These are phyloP conservation scores for Yarrowia bubula DNA, from an alignment of 805 yeast species.

Conservation along the genomic window DNA sequence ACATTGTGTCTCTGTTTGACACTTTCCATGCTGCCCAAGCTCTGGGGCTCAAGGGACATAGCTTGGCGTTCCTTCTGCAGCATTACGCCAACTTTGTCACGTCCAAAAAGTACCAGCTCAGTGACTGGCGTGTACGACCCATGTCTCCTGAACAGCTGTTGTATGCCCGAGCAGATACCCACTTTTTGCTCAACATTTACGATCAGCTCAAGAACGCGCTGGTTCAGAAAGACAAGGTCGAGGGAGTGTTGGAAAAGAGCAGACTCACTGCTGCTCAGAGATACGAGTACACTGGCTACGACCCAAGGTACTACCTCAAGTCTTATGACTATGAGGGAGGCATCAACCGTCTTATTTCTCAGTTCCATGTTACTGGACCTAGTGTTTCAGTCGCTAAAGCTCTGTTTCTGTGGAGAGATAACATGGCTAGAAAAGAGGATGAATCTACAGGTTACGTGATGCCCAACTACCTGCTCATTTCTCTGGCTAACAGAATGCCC, in stretches of 20 bases:
- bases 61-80: slow-evolving; percentile 82
- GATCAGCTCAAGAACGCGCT: slow-evolving; percentile 68
- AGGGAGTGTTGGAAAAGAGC: slow-evolving; percentile 63
- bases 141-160: slow-evolving; percentile 68
- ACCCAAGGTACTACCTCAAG: slow-evolving; percentile 39
- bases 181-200: slow-evolving; percentile 77
- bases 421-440: slow-evolving; percentile 67
- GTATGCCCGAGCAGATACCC: slow-evolving; percentile 95
- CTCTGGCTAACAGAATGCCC: slow-evolving; percentile 59
- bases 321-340: slow-evolving; percentile 16
- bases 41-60: slow-evolving; percentile 75
- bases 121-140: slow-evolving; percentile 96
- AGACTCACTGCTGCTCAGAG: slow-evolving; percentile 75
- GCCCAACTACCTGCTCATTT: slow-evolving; percentile 74
- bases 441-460: slow-evolving; percentile 81
- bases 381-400: slow-evolving; percentile 47
- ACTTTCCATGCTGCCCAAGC: slow-evolving; percentile 85
- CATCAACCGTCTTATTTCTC: slow-evolving; percentile 30
- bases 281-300: slow-evolving; percentile 74
- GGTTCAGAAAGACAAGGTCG: slow-evolving; percentile 47
- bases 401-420: slow-evolving; percentile 82
- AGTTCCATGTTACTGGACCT: slow-evolving; percentile 28
- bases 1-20: slow-evolving; percentile 85
- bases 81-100: slow-evolving; percentile 78
- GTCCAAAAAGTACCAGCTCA: slow-evolving; percentile 89